Conservation (phyloP, 129 eudicot genomes). For the Artemisia argyi region DNA sequence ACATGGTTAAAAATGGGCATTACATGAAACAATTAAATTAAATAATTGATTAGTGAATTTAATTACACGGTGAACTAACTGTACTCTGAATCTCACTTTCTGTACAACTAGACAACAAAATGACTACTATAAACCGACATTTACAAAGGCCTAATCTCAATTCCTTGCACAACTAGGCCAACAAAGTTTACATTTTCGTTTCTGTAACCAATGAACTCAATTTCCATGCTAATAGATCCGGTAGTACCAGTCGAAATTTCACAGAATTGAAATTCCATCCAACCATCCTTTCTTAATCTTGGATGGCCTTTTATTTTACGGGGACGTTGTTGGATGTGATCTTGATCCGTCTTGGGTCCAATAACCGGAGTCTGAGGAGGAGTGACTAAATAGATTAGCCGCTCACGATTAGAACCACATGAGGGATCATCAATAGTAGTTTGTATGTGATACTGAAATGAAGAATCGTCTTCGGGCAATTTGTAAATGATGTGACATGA, state of each 20-base stretch:
- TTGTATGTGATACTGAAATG: too few relatives aligned
- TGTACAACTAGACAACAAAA: too few relatives aligned
- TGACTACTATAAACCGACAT: background rate
- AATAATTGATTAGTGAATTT: too few relatives aligned
- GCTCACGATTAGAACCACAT: too few relatives aligned
- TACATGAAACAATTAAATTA: too few relatives aligned
- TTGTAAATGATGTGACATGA: slow-evolving; percentile 17
- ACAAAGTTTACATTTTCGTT: background rate
- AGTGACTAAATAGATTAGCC: background rate
- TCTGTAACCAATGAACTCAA: background rate
- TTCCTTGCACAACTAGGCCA: background rate
- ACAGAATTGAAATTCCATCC: slow-evolving; percentile 7
- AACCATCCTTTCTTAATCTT: slow-evolving; percentile 12
- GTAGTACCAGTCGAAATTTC: background rate
- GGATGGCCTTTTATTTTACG: slow-evolving; percentile 5
- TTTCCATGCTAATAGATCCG: background rate
- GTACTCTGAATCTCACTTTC: too few relatives aligned
- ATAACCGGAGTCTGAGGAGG: background rate
- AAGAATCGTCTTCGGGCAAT: background rate
- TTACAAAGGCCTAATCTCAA: slow-evolving; percentile 12
- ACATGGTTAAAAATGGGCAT: too few relatives aligned
- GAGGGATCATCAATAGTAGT: too few relatives aligned
- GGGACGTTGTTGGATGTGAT: background rate
- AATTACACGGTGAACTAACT: too few relatives aligned
- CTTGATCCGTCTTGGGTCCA: background rate